Percentiles rank a stretch among this genome's conserved stretches.
Evolutionary conservation across 208 protist species (phyloP).

Genomic region (Leishmania tropica): DNA sequence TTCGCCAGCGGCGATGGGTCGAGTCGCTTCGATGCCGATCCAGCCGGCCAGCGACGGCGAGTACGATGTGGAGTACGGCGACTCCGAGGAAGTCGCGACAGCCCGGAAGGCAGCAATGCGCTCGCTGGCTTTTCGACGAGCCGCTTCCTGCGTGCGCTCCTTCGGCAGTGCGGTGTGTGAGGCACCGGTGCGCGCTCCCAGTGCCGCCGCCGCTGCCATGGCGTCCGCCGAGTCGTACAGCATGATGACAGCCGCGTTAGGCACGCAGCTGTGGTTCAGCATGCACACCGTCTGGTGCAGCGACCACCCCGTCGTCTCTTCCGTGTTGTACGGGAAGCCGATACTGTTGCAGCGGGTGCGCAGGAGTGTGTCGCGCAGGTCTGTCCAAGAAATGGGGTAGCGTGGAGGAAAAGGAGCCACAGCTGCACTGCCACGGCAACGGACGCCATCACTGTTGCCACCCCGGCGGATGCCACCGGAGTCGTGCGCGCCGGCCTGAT

Average conservation of each 20-base stretch:
- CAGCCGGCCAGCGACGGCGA: constrained; percentile 16
- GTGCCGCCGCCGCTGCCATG: constrained; percentile 9
- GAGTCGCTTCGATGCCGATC: constrained; percentile 55
- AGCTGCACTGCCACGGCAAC: constrained; percentile 9
- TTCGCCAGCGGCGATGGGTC: constrained; percentile 66
- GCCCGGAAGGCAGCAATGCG: constrained; percentile 19
- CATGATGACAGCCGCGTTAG: constrained; percentile 70
- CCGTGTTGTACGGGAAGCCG: constrained; percentile 74
- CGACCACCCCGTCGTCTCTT: constrained; percentile 74
- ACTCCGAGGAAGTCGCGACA: constrained; percentile 16
- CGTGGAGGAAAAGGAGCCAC: constrained; percentile 20
- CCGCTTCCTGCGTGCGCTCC: constrained; percentile 4
- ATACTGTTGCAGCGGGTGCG: constrained; percentile 78
- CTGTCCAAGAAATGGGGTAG: constrained; percentile 50
- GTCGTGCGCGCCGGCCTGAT: neutral
- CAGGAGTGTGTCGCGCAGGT: constrained; percentile 62
- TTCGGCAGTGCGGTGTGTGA: neutral
- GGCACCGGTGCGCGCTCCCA: neutral
- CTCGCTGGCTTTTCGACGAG: constrained; percentile 1
- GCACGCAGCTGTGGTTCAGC: constrained; percentile 85
- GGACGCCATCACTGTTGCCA: neutral
- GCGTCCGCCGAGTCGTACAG: constrained; percentile 33
- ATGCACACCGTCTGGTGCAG: constrained; percentile 72
- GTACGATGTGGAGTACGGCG: constrained; percentile 22
- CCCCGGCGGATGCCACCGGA: neutral